These are phyloP conservation scores for Pleurotus ostreatus DNA, from an alignment of 768 basidiomycete genomes.

Conservation along the genomic window DNA sequence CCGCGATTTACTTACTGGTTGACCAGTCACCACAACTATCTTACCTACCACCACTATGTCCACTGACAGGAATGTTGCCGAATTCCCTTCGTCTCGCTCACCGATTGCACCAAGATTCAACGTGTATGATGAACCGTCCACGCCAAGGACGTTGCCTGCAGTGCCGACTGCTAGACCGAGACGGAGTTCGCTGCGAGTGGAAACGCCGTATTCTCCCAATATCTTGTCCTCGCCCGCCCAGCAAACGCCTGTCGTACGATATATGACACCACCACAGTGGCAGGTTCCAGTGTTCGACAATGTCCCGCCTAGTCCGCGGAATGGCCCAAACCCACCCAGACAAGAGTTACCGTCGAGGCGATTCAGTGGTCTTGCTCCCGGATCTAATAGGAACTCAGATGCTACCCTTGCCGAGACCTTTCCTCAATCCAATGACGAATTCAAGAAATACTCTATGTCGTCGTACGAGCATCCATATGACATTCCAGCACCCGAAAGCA, in stretches of 20 bases:
- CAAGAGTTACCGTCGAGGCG: conserved; percentile 24
- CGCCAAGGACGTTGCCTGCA: not conserved
- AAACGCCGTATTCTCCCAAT: conserved; percentile 1
- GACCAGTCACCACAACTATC: not conserved
- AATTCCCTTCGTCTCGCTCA: not conserved
- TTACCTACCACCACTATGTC: not conserved
- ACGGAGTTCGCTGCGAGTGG: not conserved
- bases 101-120: not conserved
- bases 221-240: conserved; percentile 8
- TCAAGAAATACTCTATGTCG: conserved; percentile 43
- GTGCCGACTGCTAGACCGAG: not conserved
- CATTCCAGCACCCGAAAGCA: conserved; percentile 47
- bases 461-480: conserved; percentile 62
- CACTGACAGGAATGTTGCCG: not conserved
- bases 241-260: conserved; percentile 12
- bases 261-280: conserved; percentile 20
- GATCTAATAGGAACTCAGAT: conserved; percentile 26
- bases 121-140: conserved; percentile 2
- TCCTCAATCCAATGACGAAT: conserved; percentile 15
- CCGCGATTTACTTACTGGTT: conserved; percentile 4
- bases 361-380: conserved; percentile 15
- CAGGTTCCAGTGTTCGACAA: conserved; percentile 23
- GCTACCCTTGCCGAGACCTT: conserved; percentile 26
- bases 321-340: not conserved
- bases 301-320: not conserved